Percentiles rank a stretch among this genome's conserved stretches.
phyloP scores from a whole-genome alignment of 164 flowering plant species.

The Magnolia changhungtana region DNA sequence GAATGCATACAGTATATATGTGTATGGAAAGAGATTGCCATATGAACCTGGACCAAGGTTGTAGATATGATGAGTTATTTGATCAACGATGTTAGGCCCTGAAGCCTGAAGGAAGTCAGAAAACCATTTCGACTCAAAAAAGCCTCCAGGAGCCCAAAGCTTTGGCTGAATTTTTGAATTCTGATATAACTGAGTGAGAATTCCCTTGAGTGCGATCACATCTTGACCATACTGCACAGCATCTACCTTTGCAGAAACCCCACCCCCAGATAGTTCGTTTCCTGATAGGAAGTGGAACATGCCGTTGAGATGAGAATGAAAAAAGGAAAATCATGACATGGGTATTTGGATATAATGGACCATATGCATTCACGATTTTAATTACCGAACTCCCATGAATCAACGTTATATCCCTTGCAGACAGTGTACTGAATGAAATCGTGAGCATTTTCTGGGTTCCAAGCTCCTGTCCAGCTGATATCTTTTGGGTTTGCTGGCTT shows the following conservation, averaged over 20 bases:
- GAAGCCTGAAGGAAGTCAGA: conserved; percentile 32
- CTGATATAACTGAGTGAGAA: conserved; percentile 34
- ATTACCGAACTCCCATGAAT: conserved; percentile 67
- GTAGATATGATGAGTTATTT: conserved; percentile 63
- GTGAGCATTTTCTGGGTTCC: conserved; percentile 48
- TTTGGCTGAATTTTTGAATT: conserved; percentile 27
- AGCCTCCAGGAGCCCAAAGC: conserved; percentile 60
- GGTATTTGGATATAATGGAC: neutral
- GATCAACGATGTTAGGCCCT: conserved; percentile 48
- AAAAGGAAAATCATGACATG: neutral
- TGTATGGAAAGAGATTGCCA: neutral
- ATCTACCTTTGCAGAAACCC: conserved; percentile 42
- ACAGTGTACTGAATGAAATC: conserved; percentile 47
- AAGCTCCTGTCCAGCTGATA: conserved; percentile 37
- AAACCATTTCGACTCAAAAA: conserved; percentile 60
- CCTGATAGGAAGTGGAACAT: conserved; percentile 27
- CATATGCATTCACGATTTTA: neutral
- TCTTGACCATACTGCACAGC: conserved; percentile 55
- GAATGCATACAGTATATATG: neutral
- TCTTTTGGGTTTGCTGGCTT: conserved; percentile 3
- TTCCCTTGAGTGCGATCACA: conserved; percentile 24
- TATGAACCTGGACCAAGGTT: conserved; percentile 61
- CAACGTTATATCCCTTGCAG: conserved; percentile 54
- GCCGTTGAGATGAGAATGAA: neutral
- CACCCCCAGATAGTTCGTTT: conserved; percentile 54